Evolutionary conservation across 352 stramenopile species (phyloP).

Genomic region (Pythium rishiriense): DNA sequence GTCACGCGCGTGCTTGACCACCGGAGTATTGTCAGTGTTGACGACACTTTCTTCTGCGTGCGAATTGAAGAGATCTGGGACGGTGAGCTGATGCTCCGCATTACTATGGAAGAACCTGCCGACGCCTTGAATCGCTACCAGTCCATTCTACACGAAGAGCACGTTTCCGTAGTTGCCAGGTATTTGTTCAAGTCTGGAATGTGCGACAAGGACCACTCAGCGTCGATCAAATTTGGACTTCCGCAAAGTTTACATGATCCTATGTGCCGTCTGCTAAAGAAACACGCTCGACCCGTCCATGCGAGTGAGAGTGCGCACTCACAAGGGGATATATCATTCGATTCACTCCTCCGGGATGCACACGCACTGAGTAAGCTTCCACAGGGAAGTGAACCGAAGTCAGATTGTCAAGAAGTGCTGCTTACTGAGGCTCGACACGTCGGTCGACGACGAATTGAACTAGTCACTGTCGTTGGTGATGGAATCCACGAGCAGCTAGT

Average conservation of each 20-base stretch:
- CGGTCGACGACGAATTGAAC: slow-evolving; percentile 5
- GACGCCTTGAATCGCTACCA: slow-evolving; percentile 36
- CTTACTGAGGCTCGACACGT: not conserved
- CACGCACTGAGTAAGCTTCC: not conserved
- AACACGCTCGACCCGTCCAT: slow-evolving; percentile 10
- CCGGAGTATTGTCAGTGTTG: slow-evolving; percentile 50
- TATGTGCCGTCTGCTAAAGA: slow-evolving; percentile 34
- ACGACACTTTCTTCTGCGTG: slow-evolving; percentile 54
- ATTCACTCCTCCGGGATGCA: slow-evolving; percentile 5
- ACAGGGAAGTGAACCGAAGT: not conserved
- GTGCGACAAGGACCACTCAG: slow-evolving; percentile 22
- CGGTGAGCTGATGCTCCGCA: slow-evolving; percentile 54
- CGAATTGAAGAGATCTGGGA: slow-evolving; percentile 66
- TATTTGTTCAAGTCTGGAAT: slow-evolving; percentile 30
- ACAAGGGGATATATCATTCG: slow-evolving; percentile 18
- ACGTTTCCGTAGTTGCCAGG: slow-evolving; percentile 36
- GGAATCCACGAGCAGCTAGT: not conserved
- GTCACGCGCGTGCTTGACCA: slow-evolving; percentile 42
- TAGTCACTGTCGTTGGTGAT: slow-evolving; percentile 6
- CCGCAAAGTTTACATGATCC: slow-evolving; percentile 28
- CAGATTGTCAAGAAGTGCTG: not conserved
- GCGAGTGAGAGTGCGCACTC: not conserved
- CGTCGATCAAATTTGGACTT: slow-evolving; percentile 32
- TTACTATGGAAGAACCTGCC: slow-evolving; percentile 61
- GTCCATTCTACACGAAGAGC: slow-evolving; percentile 30